Base-by-base conservation (phyloP, 2,329 filamentous ascomycete genomes). In the Tolypocladium cylindrosporum region DNA sequence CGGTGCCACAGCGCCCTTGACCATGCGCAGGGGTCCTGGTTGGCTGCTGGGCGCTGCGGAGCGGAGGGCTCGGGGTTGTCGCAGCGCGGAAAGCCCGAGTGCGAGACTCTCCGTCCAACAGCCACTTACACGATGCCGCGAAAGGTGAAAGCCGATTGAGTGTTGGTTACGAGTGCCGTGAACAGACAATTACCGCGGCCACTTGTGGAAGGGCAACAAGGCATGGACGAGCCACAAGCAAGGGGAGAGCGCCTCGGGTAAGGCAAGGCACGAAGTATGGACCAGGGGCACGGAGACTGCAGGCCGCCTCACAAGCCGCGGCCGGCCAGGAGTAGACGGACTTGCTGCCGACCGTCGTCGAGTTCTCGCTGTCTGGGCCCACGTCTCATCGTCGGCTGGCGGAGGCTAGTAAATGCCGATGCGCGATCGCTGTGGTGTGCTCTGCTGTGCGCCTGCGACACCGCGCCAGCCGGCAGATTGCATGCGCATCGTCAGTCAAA, bases 331-430 rank as follows among this genome's bases (percentile, higher is more conserved):
- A 36, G 10, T 3, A 36, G 11, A 11, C 34, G 10, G 34, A 11
- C 9, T 3, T 13, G 10, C 36, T 37, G 7, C 16, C 40, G 40
- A n/a, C 16, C 19, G n/a, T 42, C 5, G 40, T 45, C 42, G 24
- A 24, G 1, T 4, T 21, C 42, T 45, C 9, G 10, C n/a, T 7
- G 10, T 1, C n/a, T 16, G 4, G 43, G 24, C 24, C 48, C 27
- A 11, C 27, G 48, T 16, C 48, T 19, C 48, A n/a, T 51, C 6
- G 55, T 51, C 57, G 58, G 43, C 54, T 40, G 24, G 51, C 60
- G 58, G 60, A 60, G 45, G 52, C 58, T 57, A 34, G 52, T 24
- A 57, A 58, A 55, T 58, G 60, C 59, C 60, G 60, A 53, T 34
- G n/a, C 34, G 51, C 27, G 34, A 57, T 31, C 31, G 19, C 31